Base-by-base conservation (phyloP, 2,329 filamentous ascomycete genomes). In the Emmonsia crescens region DNA sequence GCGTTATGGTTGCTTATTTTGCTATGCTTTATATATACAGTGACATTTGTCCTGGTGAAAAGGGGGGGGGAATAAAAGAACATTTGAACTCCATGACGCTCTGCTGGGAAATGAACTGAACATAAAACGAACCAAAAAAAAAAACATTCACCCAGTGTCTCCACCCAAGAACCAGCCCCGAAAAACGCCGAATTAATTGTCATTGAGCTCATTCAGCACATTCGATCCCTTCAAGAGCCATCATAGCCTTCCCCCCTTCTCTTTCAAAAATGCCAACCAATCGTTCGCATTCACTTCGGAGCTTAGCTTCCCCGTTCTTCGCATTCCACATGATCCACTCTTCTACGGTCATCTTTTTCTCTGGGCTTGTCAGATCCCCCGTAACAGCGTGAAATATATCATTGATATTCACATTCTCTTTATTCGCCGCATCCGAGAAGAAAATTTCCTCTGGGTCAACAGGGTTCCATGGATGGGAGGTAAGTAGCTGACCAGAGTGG, bases 321-420 rank as follows among this genome's bases (percentile, higher is more conserved):
- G 94, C 94, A 67, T 94, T 92, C 75, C 87, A 83, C 62, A 86
- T 80, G 46, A 99, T 88, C 91, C 93, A 99, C 74, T 96, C 86
- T 73, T 96, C 91, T 0, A 97, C 90, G 5, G 86, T 93, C 92
- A 99, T 96, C 44, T 82, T 80, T 78, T 88, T 91, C 77, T 97
- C 94, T 0, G 86, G 83, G 60, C 82, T 88, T 1, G 83, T 87
- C 60, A 99, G 76, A 16, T 83, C 83, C 0, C 80, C 80, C 14
- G 83, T 85, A 46, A 81, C 78, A 14, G 70, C 73, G 61, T 78
- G 79, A 19, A 87, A 72, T 31, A 84, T 76, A 10, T 76, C 74
- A 21, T 77, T 77, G 1, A 78, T 69, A 64, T 75, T 77, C 0
- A 75, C 74, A 61, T 83, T 85, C 66, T 86, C 81, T 66, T 74